phyloP scores from a whole-genome alignment of 2,329 filamentous ascomycete species.

The Cytospora chrysosperma region DNA sequence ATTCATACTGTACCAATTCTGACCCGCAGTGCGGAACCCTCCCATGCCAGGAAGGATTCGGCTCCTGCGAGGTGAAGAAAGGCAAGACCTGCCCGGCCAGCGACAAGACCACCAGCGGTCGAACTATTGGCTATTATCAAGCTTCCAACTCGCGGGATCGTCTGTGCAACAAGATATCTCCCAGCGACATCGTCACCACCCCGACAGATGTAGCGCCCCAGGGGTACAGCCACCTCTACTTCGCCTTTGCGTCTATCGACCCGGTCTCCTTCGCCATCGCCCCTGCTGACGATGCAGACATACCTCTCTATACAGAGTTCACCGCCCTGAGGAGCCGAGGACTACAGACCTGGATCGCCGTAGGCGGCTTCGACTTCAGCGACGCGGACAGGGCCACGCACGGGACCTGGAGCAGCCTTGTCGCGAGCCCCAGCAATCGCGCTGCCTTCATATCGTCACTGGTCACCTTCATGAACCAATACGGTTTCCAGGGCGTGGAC shows the following conservation, averaged over 20 bases:
- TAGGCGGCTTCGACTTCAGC: slow-evolving; percentile 33
- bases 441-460: slow-evolving; percentile 39
- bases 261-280: slow-evolving; percentile 30
- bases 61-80: slow-evolving; percentile 30
- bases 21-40: slow-evolving; percentile 19
- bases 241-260: slow-evolving; percentile 34
- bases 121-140: slow-evolving; percentile 39
- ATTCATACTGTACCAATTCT: not conserved
- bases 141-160: slow-evolving; percentile 27
- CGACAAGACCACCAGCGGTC: slow-evolving; percentile 29
- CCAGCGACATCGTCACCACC: slow-evolving; percentile 34
- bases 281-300: slow-evolving; percentile 28
- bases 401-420: slow-evolving; percentile 34
- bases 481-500: slow-evolving; percentile 44
- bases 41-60: slow-evolving; percentile 38
- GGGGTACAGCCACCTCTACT: slow-evolving; percentile 36
- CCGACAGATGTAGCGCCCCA: not conserved
- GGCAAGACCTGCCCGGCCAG: slow-evolving; percentile 30
- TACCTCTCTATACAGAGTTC: slow-evolving; percentile 27
- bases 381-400: slow-evolving; percentile 29
- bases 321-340: slow-evolving; percentile 28
- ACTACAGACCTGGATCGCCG: slow-evolving; percentile 33
- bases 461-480: slow-evolving; percentile 33
- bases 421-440: slow-evolving; percentile 28
- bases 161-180: slow-evolving; percentile 34